Evolutionary conservation across 2,329 filamentous ascomycete genomes (phyloP).

Genomic region (Ambrosiella xylebori): DNA sequence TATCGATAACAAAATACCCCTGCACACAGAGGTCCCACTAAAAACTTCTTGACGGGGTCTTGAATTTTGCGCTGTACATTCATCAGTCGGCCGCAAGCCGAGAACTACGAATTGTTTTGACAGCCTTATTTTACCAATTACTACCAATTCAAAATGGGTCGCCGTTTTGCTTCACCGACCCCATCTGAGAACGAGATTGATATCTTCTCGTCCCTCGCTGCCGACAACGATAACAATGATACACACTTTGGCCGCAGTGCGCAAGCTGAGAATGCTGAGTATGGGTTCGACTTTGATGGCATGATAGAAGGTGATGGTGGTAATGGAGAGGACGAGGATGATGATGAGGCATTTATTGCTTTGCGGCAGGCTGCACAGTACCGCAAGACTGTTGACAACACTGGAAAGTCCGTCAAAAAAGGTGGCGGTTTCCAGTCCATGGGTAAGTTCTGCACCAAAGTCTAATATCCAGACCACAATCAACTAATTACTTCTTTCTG

Average conservation of each 20-base stretch:
- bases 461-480: not conserved
- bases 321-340: constrained; percentile 35
- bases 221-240: constrained; percentile 30
- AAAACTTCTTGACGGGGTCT: not conserved
- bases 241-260: constrained; percentile 16
- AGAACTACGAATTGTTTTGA: not conserved
- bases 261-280: constrained; percentile 18
- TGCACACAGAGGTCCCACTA: not conserved
- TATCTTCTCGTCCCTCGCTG: constrained; percentile 63
- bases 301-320: constrained; percentile 35
- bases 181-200: constrained; percentile 83
- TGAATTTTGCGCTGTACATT: not conserved
- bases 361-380: constrained; percentile 75
- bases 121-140: not conserved
- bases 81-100: not conserved
- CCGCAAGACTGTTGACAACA: constrained; percentile 64
- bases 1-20: constrained; percentile 6
- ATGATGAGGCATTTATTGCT: constrained; percentile 81
- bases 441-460: constrained; percentile 32
- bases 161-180: constrained; percentile 61
- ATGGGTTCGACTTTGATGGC: constrained; percentile 40
- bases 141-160: constrained; percentile 38
- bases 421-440: constrained; percentile 93
- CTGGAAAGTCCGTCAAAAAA: constrained; percentile 79
- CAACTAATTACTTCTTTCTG: not conserved